These are phyloP conservation scores for Phytophthora cactorum DNA, from an alignment of 352 stramenopile genomes.

Conservation along the genomic window DNA sequence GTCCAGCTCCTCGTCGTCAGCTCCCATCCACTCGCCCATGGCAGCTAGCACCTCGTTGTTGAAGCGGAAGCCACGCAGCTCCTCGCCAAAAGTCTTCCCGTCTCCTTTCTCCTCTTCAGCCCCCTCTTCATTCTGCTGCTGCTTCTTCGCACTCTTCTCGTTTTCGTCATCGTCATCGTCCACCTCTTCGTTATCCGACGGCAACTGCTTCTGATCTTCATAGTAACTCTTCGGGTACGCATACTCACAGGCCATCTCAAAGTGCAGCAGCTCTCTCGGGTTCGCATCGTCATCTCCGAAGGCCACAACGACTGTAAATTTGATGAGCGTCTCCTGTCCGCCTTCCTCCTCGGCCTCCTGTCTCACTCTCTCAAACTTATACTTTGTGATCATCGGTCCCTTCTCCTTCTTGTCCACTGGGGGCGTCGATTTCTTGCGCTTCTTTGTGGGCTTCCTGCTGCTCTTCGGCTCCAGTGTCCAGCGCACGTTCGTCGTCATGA, in stretches of 20 bases:
- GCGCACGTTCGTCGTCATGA: constrained; percentile 61
- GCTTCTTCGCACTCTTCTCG: constrained; percentile 9
- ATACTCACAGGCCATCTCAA: constrained; percentile 56
- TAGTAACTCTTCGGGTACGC: constrained; percentile 81
- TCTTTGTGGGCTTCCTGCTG: constrained; percentile 48
- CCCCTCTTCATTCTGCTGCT: constrained; percentile 10
- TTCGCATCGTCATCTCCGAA: constrained; percentile 47
- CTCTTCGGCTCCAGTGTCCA: constrained; percentile 50
- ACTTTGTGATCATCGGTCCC: constrained; percentile 48
- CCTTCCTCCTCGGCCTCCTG: constrained; percentile 22
- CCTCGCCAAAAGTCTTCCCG: constrained; percentile 55
- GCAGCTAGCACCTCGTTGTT: constrained; percentile 55
- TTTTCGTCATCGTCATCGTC: constrained; percentile 22
- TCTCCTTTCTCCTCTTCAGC: constrained; percentile 21
- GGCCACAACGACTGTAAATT: constrained; percentile 47
- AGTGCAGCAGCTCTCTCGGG: constrained; percentile 62
- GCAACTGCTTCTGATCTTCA: constrained; percentile 53
- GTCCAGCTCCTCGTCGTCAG: constrained; percentile 59
- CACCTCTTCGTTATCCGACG: constrained; percentile 38
- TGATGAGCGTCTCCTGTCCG: constrained; percentile 48
- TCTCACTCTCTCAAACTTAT: constrained; percentile 54
- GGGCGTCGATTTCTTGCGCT: constrained; percentile 38
- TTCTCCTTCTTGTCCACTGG: constrained; percentile 13
- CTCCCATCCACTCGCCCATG: constrained; percentile 57
- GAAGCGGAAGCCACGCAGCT: constrained; percentile 64